A percentile compares a stretch with the other conserved stretches of the same genome.
phyloP scores from a whole-genome alignment of 108 stramenopile species.

The Nitzschia sp. region DNA sequence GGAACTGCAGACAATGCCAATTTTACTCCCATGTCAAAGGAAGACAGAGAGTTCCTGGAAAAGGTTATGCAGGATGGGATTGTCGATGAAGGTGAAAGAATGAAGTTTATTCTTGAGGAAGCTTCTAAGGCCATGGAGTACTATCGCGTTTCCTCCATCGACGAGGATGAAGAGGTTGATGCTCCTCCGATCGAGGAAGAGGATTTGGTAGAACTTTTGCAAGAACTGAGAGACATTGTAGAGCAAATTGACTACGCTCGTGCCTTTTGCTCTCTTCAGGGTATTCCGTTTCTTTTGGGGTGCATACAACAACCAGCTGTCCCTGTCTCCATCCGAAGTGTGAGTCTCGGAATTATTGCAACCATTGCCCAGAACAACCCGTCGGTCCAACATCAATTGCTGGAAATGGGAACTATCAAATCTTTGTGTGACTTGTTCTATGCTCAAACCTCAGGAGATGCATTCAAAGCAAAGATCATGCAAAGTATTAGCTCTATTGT shows the following conservation, averaged over 20 bases:
- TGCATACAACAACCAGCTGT: constrained; percentile 49
- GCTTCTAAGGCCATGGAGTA: constrained; percentile 57
- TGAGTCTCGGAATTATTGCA: constrained; percentile 57
- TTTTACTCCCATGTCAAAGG: constrained; percentile 59
- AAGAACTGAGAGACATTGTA: constrained; percentile 85
- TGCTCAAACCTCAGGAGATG: not conserved
- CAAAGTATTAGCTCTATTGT: constrained; percentile 70
- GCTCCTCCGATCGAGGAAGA: constrained; percentile 37
- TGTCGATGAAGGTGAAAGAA: constrained; percentile 76
- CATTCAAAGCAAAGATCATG: constrained; percentile 55
- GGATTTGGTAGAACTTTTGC: constrained; percentile 63
- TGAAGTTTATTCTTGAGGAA: constrained; percentile 69
- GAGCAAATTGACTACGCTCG: constrained; percentile 89
- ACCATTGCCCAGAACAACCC: constrained; percentile 85
- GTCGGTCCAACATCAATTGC: constrained; percentile 69
- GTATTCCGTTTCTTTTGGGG: constrained; percentile 71
- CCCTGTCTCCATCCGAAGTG: constrained; percentile 51
- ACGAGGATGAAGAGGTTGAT: constrained; percentile 18
- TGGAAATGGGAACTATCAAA: constrained; percentile 66
- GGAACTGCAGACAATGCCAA: constrained; percentile 60
- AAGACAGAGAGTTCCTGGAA: constrained; percentile 78
- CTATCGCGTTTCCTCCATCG: constrained; percentile 7
- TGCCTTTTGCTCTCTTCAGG: constrained; percentile 72
- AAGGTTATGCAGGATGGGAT: constrained; percentile 84
- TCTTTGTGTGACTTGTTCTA: constrained; percentile 37